These are phyloP conservation scores for Geotrichum armillariae DNA, from an alignment of 1,139 yeast species.

Conservation along the genomic window DNA sequence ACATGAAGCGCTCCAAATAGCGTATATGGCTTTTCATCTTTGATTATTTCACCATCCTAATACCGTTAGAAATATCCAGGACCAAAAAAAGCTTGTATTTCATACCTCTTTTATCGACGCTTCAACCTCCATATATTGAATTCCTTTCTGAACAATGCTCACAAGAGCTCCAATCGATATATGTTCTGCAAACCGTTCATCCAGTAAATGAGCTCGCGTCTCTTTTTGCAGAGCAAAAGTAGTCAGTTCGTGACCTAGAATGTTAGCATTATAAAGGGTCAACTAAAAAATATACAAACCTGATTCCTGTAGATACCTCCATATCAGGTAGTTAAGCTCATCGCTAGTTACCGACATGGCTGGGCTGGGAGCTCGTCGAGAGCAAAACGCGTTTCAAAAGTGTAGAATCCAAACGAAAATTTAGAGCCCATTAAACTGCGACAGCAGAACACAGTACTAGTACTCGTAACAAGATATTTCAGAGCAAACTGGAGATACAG, in stretches of 20 bases:
- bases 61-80: constrained; percentile 21
- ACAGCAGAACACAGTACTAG: not conserved
- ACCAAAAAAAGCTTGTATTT: constrained; percentile 1
- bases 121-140: constrained; percentile 63
- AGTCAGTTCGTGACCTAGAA: constrained; percentile 60
- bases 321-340: constrained; percentile 85
- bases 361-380: not conserved
- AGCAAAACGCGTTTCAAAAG: not conserved
- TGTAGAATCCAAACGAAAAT: not conserved
- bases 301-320: constrained; percentile 91
- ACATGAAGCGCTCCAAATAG: constrained; percentile 41
- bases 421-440: not conserved
- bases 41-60: constrained; percentile 22
- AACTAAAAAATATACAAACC: constrained; percentile 44
- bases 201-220: constrained; percentile 60
- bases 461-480: not conserved
- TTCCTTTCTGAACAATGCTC: constrained; percentile 80
- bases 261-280: constrained; percentile 1
- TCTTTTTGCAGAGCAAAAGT: constrained; percentile 84
- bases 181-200: constrained; percentile 48
- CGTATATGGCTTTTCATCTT: constrained; percentile 35
- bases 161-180: constrained; percentile 78
- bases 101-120: constrained; percentile 45
- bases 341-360: constrained; percentile 78
- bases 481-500: too few relatives aligned